phyloP scores from a whole-genome alignment of 495 filamentous ascomycete species.

The Aspergillus heteromorphus region DNA sequence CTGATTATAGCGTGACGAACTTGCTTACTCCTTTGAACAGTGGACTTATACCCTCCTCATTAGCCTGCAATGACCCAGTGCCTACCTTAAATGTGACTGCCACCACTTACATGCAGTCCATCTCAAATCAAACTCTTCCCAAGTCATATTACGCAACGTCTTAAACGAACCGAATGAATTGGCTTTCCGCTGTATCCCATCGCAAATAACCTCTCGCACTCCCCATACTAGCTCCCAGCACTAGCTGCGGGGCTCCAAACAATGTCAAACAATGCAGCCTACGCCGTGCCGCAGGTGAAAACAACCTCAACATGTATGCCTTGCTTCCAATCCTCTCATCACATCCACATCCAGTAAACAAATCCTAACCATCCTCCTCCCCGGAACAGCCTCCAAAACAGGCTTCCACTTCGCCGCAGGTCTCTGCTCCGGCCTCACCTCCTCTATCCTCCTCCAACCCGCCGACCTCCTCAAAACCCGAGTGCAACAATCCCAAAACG shows the following conservation, averaged over 20 bases:
- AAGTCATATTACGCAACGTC: not conserved
- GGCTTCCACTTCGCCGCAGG: conserved; percentile 86
- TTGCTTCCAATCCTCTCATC: not conserved
- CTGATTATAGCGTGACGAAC: not conserved
- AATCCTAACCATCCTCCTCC: not conserved
- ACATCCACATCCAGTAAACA: not conserved
- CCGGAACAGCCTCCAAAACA: conserved; percentile 37
- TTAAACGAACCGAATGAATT: not conserved
- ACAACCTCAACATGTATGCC: conserved; percentile 30
- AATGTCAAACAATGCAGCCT: conserved; percentile 36
- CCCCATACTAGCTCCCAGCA: not conserved
- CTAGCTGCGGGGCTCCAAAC: conserved; percentile 1
- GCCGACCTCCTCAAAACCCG: conserved; percentile 95
- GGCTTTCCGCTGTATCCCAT: not conserved
- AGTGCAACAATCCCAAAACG: conserved; percentile 62
- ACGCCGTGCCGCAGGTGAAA: conserved; percentile 31
- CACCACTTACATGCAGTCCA: conserved; percentile 1
- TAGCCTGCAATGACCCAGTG: not conserved
- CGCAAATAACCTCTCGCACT: not conserved
- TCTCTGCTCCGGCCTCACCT: conserved; percentile 76
- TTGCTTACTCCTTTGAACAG: not conserved
- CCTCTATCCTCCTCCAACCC: conserved; percentile 87
- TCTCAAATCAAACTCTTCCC: not conserved
- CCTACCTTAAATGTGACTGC: not conserved
- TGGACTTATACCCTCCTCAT: not conserved